Evolutionary conservation across 2,329 filamentous ascomycete genomes (phyloP), one percentile per base, ranked within the genome.

Genomic region (Lachnellula occidentalis): DNA sequence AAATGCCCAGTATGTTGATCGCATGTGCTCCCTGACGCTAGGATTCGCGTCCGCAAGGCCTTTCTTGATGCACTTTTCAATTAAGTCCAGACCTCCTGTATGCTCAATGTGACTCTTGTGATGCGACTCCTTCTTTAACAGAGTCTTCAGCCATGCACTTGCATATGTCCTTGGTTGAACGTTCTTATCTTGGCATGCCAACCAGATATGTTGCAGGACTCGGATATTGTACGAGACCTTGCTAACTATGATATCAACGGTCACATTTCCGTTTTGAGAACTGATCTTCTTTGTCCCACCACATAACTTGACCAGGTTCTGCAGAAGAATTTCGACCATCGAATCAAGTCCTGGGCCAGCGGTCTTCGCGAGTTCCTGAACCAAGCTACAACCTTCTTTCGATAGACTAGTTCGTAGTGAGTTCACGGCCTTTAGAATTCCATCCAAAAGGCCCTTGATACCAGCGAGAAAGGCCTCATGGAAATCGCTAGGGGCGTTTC

Each of bases 211-310:
- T 69, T 95, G 88, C 77, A 96, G 80, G 58, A 96, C 78, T 27
- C 91, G 86, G 56, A 78, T 76, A 58, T 80, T 92, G 72, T 92
- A 97, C 0, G 91, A 86, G 31, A 87, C 87, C 63, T 87, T 85
- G 58, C 83, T 81, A 59, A 97, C 81, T 50, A 99, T 85, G 19
- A 79, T 83, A 61, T 94, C 86, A n/a, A 96, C 85, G 0, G 88
- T 90, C 15, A 76, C 70, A 66, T 95, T 92, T 50, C 89, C 92
- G 60, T 88, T 86, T 66, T 95, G 86, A 0, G 90, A 90, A 54
- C 83, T 85, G 62, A 99, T 96, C 71, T 95, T 95, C 72, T 99
- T 99, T 47, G 92, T 95, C 22, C 85, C 86, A 9, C 86, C 90
- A 61, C 87, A 92, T 59, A 96, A 81, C 72, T 96, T 96, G 74